Evolutionary conservation across 805 yeast species (phyloP).

Genomic region (Cyberlindnera veronae): DNA sequence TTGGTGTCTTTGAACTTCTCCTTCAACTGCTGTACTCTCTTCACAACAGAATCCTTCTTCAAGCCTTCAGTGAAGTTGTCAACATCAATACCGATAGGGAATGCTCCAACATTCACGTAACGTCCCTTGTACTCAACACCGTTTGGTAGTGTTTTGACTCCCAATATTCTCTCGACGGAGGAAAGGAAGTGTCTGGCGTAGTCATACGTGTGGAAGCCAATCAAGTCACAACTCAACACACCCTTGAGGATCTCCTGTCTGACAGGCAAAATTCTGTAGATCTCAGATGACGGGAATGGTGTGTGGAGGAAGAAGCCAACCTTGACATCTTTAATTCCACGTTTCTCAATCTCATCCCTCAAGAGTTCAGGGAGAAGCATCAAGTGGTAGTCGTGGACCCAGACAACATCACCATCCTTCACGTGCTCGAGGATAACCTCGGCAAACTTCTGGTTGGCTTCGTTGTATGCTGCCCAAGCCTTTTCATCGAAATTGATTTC

Average conservation of each 20-base stretch:
- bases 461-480: slow-evolving; percentile 97
- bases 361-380: slow-evolving; percentile 93
- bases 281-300: slow-evolving; percentile 96
- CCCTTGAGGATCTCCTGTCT: slow-evolving; percentile 89
- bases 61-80: slow-evolving; percentile 84
- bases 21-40: slow-evolving; percentile 61
- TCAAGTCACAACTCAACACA: slow-evolving; percentile 86
- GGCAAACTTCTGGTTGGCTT: slow-evolving; percentile 85
- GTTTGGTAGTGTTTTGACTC: slow-evolving; percentile 83
- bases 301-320: slow-evolving; percentile 95
- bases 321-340: slow-evolving; percentile 51
- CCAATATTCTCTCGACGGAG: slow-evolving; percentile 79
- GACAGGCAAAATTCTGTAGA: slow-evolving; percentile 93
- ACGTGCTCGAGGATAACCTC: slow-evolving; percentile 64
- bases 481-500: slow-evolving; percentile 97
- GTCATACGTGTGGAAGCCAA: slow-evolving; percentile 99
- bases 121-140: slow-evolving; percentile 79
- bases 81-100: slow-evolving; percentile 98
- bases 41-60: slow-evolving; percentile 54
- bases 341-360: slow-evolving; percentile 52
- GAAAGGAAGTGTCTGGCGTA: slow-evolving; percentile 94
- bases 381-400: slow-evolving; percentile 98
- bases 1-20: slow-evolving; percentile 72
- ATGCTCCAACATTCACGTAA: slow-evolving; percentile 85
- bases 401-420: slow-evolving; percentile 80